A percentile compares a stretch with the other conserved stretches of the same genome.
Conservation (phyloP, 169 alveolate genomes). For the Plasmodium coatneyi region DNA sequence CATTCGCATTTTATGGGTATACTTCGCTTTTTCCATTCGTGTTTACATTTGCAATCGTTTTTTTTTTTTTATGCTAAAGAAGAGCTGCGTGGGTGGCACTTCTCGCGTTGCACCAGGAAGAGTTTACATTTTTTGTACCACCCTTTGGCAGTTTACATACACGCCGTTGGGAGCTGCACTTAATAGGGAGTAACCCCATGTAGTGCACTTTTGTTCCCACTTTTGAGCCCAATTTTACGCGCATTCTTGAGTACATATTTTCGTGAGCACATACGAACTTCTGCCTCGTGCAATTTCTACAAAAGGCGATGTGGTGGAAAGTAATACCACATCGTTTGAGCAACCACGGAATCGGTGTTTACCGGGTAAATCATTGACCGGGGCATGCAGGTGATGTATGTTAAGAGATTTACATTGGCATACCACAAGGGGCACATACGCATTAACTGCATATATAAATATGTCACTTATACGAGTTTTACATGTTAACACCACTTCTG, state of each 20-base stretch:
- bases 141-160: not conserved
- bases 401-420: not conserved
- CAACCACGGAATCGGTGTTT: not conserved
- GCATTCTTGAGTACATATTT: not conserved
- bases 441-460: not conserved
- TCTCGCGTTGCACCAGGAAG: not conserved
- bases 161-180: not conserved
- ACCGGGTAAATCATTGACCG: not conserved
- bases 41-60: not conserved
- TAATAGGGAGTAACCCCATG: not conserved
- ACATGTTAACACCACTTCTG: not conserved
- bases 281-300: not conserved
- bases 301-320: not conserved
- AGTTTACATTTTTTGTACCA: not conserved
- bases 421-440: not conserved
- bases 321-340: not conserved
- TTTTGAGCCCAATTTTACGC: not conserved
- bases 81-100: not conserved
- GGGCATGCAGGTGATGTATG: not conserved
- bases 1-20: not conserved
- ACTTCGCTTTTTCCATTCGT: not conserved
- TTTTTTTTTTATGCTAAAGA: not conserved
- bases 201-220: not conserved
- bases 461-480: not conserved
- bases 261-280: not conserved